Percentiles rank a stretch among this genome's conserved stretches.
These are phyloP conservation scores for Sporothrix brasiliensis DNA, from an alignment of 2,329 filamentous ascomycete genomes.

Conservation along the genomic window DNA sequence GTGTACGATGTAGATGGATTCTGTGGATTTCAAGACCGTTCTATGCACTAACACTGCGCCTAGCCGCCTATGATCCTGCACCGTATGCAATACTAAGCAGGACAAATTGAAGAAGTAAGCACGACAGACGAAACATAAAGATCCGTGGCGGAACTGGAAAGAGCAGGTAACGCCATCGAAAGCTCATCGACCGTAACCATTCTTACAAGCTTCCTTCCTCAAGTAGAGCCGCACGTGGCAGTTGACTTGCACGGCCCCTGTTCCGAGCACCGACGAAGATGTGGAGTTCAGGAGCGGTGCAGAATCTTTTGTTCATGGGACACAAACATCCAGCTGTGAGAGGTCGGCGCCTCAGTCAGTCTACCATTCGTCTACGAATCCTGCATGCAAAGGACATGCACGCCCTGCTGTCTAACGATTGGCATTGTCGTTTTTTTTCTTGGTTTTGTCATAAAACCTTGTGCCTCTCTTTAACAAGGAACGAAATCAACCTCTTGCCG, in stretches of 20 bases:
- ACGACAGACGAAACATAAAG: too few relatives aligned
- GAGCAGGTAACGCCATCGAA: too few relatives aligned
- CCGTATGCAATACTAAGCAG: too few relatives aligned
- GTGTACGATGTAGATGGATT: too few relatives aligned
- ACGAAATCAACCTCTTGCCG: not conserved
- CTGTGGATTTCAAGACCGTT: too few relatives aligned
- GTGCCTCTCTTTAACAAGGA: not conserved
- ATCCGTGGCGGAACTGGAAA: too few relatives aligned
- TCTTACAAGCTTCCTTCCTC: not conserved
- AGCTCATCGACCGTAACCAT: not conserved
- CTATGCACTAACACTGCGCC: too few relatives aligned
- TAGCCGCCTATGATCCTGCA: too few relatives aligned
- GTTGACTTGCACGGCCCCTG: constrained; percentile 16
- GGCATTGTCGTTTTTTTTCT: not conserved
- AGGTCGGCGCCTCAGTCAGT: not conserved
- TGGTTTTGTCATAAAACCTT: not conserved
- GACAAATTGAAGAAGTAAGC: too few relatives aligned
- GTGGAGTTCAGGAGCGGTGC: constrained; percentile 1
- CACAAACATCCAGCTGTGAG: constrained; percentile 16
- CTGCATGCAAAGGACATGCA: constrained; percentile 8
- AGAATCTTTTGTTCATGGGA: constrained; percentile 9
- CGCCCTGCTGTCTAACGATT: not conserved
- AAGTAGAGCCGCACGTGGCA: constrained; percentile 15
- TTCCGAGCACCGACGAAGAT: not conserved
- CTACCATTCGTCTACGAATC: not conserved